Conservation (phyloP, 495 filamentous ascomycete species). For the Neurospora sp. region DNA sequence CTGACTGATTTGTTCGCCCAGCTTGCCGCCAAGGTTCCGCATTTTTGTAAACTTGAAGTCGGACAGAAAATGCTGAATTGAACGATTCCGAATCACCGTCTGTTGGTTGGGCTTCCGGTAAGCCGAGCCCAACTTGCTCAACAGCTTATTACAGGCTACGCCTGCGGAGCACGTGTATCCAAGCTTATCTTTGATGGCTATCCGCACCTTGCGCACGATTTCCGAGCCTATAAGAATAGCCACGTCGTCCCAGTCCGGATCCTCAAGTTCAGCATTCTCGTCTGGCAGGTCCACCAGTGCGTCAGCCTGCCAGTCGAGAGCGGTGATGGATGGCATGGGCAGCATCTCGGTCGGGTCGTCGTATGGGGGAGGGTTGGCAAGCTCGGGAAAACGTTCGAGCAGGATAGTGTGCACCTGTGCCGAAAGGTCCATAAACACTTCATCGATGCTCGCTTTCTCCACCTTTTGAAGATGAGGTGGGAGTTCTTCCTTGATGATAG, state of each 20-base stretch:
- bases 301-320: constrained; percentile 73
- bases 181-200: constrained; percentile 37
- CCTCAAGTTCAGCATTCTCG: constrained; percentile 62
- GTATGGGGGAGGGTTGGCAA: constrained; percentile 50
- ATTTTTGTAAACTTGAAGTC: constrained; percentile 95
- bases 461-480: constrained; percentile 53
- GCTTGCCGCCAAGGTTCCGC: constrained; percentile 88
- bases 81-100: constrained; percentile 78
- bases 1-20: constrained; percentile 74
- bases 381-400: constrained; percentile 68
- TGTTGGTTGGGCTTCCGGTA: constrained; percentile 91
- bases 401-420: constrained; percentile 68
- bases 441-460: constrained; percentile 85
- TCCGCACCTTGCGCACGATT: constrained; percentile 69
- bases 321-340: constrained; percentile 64
- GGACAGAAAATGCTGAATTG: constrained; percentile 67
- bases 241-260: constrained; percentile 95
- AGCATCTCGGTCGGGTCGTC: constrained; percentile 63
- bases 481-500: constrained; percentile 67
- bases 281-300: constrained; percentile 66
- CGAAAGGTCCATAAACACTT: constrained; percentile 88
- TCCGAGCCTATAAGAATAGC: constrained; percentile 77
- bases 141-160: constrained; percentile 84
- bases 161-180: constrained; percentile 89
- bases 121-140: constrained; percentile 84